phyloP scores from a whole-genome alignment of 371 early-diverging fungal species.

The Mucor ambiguus region DNA sequence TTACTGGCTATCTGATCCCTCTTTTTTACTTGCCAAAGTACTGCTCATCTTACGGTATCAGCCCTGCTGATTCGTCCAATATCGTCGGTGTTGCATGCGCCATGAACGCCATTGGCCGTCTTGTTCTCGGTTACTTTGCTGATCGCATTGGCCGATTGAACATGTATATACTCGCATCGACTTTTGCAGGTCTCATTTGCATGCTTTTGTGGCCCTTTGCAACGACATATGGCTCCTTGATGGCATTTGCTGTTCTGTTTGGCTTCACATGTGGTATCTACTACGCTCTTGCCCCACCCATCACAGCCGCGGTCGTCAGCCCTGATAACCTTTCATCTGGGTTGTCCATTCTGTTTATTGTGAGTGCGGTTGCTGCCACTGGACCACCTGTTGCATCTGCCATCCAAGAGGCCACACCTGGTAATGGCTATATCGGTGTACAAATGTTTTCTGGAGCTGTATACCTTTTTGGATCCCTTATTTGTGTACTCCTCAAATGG shows the following conservation, averaged over 20 bases:
- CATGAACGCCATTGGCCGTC: slow-evolving; percentile 64
- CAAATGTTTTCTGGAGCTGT: slow-evolving; percentile 47
- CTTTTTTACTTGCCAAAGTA: slow-evolving; percentile 43
- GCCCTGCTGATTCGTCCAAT: slow-evolving; percentile 23
- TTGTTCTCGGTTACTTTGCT: slow-evolving; percentile 63
- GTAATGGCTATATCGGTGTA: slow-evolving; percentile 36
- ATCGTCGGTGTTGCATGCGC: slow-evolving; percentile 36
- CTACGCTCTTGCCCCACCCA: slow-evolving; percentile 53
- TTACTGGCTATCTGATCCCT: slow-evolving; percentile 41
- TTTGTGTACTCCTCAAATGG: slow-evolving; percentile 23
- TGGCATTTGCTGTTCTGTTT: slow-evolving; percentile 54
- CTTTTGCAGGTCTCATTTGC: slow-evolving; percentile 41
- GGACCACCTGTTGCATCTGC: slow-evolving; percentile 41
- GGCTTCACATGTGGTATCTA: slow-evolving; percentile 45
- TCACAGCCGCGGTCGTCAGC: slow-evolving; percentile 58
- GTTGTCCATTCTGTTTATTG: slow-evolving; percentile 56
- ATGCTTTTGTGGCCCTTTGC: slow-evolving; percentile 63
- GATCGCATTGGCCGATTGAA: slow-evolving; percentile 67
- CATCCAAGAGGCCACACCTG: slow-evolving; percentile 30
- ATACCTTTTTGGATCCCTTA: slow-evolving; percentile 33
- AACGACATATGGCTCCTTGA: slow-evolving; percentile 40
- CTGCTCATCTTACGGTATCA: slow-evolving; percentile 29
- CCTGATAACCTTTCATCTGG: slow-evolving; percentile 53
- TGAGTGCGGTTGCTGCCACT: slow-evolving; percentile 39
- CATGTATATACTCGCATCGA: slow-evolving; percentile 28